Evolutionary conservation across 306 rosid genomes (phyloP).

Genomic region (Malus fusca): DNA sequence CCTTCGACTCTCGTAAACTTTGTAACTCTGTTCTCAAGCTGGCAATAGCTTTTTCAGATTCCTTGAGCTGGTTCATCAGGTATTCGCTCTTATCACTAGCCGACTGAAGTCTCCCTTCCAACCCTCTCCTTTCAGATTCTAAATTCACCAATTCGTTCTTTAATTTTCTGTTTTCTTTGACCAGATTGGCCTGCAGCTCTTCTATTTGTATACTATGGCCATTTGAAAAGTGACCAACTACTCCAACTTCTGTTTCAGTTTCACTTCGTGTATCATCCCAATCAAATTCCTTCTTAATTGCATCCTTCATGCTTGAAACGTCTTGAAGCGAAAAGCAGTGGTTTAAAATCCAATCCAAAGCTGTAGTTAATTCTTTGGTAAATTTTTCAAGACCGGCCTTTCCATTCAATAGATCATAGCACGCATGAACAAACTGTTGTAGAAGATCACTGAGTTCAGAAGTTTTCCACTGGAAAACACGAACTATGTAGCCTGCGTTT

Average conservation of each 20-base stretch:
- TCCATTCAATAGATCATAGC: slow-evolving; percentile 65
- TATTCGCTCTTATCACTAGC: slow-evolving; percentile 38
- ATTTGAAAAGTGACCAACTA: slow-evolving; percentile 31
- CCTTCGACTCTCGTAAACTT: slow-evolving; percentile 35
- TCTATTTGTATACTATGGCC: slow-evolving; percentile 22
- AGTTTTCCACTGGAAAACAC: slow-evolving; percentile 85
- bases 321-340: slow-evolving; percentile 91
- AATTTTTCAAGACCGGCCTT: slow-evolving; percentile 45
- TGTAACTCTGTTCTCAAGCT: slow-evolving; percentile 48
- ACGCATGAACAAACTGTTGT: slow-evolving; percentile 53
- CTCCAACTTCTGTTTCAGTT: slow-evolving; percentile 58
- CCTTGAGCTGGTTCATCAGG: slow-evolving; percentile 42
- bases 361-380: slow-evolving; percentile 37
- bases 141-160: slow-evolving; percentile 23
- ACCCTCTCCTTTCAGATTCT: slow-evolving; percentile 34
- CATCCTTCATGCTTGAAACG: slow-evolving; percentile 81
- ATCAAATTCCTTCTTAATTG: slow-evolving; percentile 68
- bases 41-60: slow-evolving; percentile 44
- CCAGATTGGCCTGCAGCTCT: slow-evolving; percentile 28
- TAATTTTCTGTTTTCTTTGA: slow-evolving; percentile 27
- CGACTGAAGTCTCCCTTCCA: slow-evolving; percentile 40
- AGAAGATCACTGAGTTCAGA: slow-evolving; percentile 55
- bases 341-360: slow-evolving; percentile 86
- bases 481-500: slow-evolving; percentile 60
- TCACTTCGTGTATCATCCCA: slow-evolving; percentile 88